Conservation (phyloP, 148 eudicot genomes). For the Vaccinium macrocarpon region DNA sequence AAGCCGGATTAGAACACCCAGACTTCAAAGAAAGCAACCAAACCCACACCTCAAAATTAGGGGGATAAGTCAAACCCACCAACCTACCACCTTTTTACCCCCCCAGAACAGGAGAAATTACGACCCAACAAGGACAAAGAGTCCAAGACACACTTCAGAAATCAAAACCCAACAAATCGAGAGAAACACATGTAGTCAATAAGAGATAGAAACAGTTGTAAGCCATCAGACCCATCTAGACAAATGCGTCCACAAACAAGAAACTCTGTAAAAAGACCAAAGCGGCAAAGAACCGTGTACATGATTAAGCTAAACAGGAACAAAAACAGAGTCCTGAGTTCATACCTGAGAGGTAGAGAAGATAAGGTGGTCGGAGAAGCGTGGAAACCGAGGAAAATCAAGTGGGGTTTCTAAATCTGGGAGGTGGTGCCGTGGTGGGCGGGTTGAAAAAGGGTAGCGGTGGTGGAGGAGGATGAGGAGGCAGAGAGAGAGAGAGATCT, state of each 20-base stretch:
- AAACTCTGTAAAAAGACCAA: neutral
- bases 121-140: slow-evolving; percentile 11
- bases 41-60: neutral
- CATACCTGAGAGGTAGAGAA: slow-evolving; percentile 22
- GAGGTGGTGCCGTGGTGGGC: neutral
- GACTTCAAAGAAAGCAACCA: neutral
- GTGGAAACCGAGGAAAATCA: slow-evolving; percentile 28
- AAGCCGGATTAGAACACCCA: neutral
- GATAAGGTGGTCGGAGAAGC: slow-evolving; percentile 21
- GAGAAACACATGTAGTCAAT: slow-evolving; percentile 8
- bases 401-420: slow-evolving; percentile 7
- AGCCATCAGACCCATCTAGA: slow-evolving; percentile 9
- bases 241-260: slow-evolving; percentile 7
- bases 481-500: slow-evolving; percentile 25
- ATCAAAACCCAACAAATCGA: neutral
- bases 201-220: neutral
- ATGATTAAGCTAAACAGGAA: neutral
- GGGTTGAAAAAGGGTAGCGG: slow-evolving; percentile 29
- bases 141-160: slow-evolving; percentile 1
- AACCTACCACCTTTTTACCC: slow-evolving; percentile 54
- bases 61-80: slow-evolving; percentile 45
- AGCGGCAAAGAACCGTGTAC: neutral
- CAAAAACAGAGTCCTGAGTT: neutral
- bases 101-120: neutral
- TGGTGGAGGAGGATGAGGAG: slow-evolving; percentile 10